A percentile compares a stretch with the other conserved stretches of the same genome.
These are phyloP conservation scores for Mucor plumbeus DNA, from an alignment of 371 early-diverging fungal species.

Conservation along the genomic window DNA sequence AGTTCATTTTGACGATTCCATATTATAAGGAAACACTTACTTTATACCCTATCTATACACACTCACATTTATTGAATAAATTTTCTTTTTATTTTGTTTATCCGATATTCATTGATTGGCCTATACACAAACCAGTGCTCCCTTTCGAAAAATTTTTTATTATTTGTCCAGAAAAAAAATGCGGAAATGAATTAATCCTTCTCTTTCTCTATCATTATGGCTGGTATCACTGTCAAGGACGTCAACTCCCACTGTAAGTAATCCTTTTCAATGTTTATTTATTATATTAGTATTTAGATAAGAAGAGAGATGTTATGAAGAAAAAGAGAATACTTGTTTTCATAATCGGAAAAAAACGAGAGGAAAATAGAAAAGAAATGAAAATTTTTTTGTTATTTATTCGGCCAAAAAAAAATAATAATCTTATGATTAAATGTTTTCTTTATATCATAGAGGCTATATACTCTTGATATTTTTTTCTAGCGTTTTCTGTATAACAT, in stretches of 20 bases:
- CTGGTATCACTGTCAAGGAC: conserved; percentile 96
- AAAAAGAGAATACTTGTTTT: background rate
- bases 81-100: background rate
- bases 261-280: background rate
- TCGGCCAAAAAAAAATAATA: background rate
- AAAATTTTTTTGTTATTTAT: background rate
- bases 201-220: conserved; percentile 42
- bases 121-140: background rate
- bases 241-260: conserved; percentile 83
- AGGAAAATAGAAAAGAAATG: background rate
- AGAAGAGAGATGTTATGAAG: background rate
- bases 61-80: background rate
- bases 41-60: background rate
- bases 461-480: conserved; percentile 1
- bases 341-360: background rate
- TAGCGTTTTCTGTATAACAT: background rate
- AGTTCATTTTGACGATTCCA: background rate
- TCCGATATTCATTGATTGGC: conserved; percentile 4
- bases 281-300: background rate
- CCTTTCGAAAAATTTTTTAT: conserved; percentile 21
- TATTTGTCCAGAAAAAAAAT: conserved; percentile 14
- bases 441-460: too few relatives aligned
- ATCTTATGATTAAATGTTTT: background rate
- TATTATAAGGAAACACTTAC: background rate
- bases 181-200: conserved; percentile 29